These are phyloP conservation scores for Fusarium piperis DNA, from an alignment of 2,329 filamentous ascomycete species.

Conservation along the genomic window DNA sequence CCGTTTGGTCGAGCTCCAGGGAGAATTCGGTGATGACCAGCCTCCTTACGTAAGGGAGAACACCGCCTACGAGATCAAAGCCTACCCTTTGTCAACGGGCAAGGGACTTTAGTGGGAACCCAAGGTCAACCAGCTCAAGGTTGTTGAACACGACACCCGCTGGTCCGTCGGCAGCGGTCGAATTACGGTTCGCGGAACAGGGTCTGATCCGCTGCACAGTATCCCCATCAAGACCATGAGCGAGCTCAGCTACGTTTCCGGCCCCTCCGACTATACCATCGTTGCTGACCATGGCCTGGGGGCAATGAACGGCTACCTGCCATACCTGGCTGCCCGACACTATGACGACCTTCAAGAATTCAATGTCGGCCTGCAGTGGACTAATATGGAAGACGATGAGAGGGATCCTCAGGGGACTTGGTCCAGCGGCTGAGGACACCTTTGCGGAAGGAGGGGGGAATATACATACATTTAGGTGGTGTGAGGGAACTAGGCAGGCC, in stretches of 20 bases:
- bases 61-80: constrained; percentile 4
- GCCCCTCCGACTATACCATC: background rate
- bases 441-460: too few species aligned
- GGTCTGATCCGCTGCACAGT: background rate
- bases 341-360: background rate
- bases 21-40: background rate
- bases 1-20: constrained; percentile 2
- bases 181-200: background rate
- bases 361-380: too few species aligned
- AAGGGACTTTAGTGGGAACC: constrained; percentile 3
- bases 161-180: background rate
- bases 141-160: background rate
- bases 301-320: background rate
- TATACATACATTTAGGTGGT: too few species aligned
- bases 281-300: background rate
- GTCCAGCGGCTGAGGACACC: too few species aligned
- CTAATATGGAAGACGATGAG: too few species aligned
- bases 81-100: background rate
- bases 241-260: background rate
- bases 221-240: background rate
- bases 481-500: too few species aligned
- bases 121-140: background rate
- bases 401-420: too few species aligned
- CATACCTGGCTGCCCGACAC: background rate
- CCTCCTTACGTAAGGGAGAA: background rate